Base-by-base conservation (phyloP, 2,329 filamentous ascomycete species). In the Rutstroemia sp. region DNA sequence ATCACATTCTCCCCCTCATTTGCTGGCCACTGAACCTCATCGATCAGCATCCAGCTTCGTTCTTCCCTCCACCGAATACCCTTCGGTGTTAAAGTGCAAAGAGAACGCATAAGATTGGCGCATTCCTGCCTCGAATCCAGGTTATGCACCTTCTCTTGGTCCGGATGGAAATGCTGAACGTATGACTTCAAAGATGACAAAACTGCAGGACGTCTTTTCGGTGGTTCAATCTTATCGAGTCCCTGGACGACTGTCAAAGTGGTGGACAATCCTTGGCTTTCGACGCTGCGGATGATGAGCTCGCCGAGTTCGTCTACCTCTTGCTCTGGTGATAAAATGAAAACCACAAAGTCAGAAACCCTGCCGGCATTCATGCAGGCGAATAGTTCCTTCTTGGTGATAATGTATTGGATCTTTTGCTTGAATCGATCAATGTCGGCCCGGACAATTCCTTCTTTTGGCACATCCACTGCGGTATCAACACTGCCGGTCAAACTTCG, bases 41-140 rank as follows among this genome's bases (percentile, higher is more conserved):
- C 94, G 4, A 92, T 83, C 57, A 96, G 75, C 86, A 99, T 89
- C 89, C 94, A 99, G 65, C 91, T 95, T 64, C 94, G 82, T 62
- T 96, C 90, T 52, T 99, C 94, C 65, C 94, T 83, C 94, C 94
- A 99, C 61, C 86, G 78, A n/a, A 99, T 82, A 0, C 94, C 94
- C 74, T 95, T 97, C 10, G 94, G 92, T 45, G 87, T 91, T 38
- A 88, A 90, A 61, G 86, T 96, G 77, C 94, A 99, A 16, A 99
- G 75, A 27, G 91, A 92, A 52, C 95, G 83, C 72, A 97, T 88
- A 39, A 95, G 76, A 69, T 96, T 97, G 51, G 90, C 83, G 69
- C 89, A 92, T 70, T 99, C 94, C 69, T 96, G 91, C 68, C 89
- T 81, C 60, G 82, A 92, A 68, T 96, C 91, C 55, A 96, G 78